Evolutionary conservation across 768 basidiomycete genomes (phyloP), one percentile per base, ranked within the genome.

Genomic region (Chlorophyllum brunneum): DNA sequence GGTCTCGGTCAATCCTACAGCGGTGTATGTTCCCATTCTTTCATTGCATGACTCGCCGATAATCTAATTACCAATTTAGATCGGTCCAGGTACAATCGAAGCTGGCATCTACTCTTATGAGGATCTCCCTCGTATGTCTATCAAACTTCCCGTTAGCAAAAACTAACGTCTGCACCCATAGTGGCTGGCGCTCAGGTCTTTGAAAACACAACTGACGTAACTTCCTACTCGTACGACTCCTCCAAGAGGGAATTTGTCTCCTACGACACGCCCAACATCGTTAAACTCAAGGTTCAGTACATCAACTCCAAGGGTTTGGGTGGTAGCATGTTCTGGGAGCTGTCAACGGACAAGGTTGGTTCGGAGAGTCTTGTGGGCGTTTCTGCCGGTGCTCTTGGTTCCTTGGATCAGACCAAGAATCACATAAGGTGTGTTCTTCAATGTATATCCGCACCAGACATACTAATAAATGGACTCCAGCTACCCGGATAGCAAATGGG

Each of bases 41-140:
- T 23, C 20, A 31, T 29, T 36, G 10, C 20, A 26, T 24, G 27
- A 5, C 5, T 5, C 16, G 30, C 10, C 5, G 7, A 54, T n/a
- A 43, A 10, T 1, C 40, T 27, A 37, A 54, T 22, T 42, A 26
- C 22, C 9, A 38, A 6, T 9, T 31, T 48, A 86, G 85, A 73
- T 86, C 54, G 90, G 88, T 13, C 83, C 85, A 5, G 86, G 86
- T 10, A 84, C 84, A 2, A 79, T 80, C 56, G 74, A 85, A 65
- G 79, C 82, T 40, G 85, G 85, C 38, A 75, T 88, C 55, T 92
- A 88, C 66, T 82, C 86, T n/a, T 90, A 92, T 73, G 82, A 82
- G 29, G 73, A 62, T 24, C 79, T 93, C 20, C 90, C 89, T 43
- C 44, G 66, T 67, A 18, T 61, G 81, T 64, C 61, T 67, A 54